Base-by-base conservation (phyloP, 768 basidiomycete genomes). In the Daedalea quercina region DNA sequence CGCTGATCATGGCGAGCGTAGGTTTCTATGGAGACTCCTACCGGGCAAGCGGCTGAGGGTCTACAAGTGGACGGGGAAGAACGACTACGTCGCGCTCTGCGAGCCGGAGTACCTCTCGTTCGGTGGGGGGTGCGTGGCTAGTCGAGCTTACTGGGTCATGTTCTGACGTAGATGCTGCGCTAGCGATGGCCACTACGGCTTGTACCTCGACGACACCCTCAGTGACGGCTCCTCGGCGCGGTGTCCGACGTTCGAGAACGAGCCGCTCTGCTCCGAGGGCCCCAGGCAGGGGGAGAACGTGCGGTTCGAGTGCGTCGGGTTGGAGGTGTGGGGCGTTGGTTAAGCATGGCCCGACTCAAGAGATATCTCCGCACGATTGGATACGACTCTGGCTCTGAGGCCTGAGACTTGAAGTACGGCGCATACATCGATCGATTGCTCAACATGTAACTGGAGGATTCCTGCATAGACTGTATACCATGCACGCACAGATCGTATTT, bases 271-370 rank as follows among this genome's bases (percentile, higher is more conserved):
- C 64, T 73, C 76, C 9, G 34, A 22, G 0, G 73, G 76, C 0
- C 63, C 70, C 0, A 70, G 68, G 44, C 73, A 71, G 51, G 79
- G 76, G 2, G 72, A 74, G n/a, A 71, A 73, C 7, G 77, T 77
- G 9, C 68, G 73, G n/a, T 98, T 97, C 59, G 92, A 95, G 63
- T 92, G 92, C 67, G 85, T 95, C 0, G 93, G 87, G 13, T 67
- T 98, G 50, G 94, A 97, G 63, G 90, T 94, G 0, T 96, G 94
- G 94, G 85, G 80, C 3, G 71, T 93, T 41, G 84, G 83, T 1
- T 64, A 47, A 61, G 22, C 8, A 19, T 8, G 13, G 17, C 7
- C n/a, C 44, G 9, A 19, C 25, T n/a, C 15, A 15, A 19, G 19
- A 40, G 13, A 40, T 40, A n/a, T n/a, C n/a, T 6, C 7, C 7